These are phyloP conservation scores for Lizonia empirigonia DNA, from an alignment of 2,329 filamentous ascomycete genomes.

Conservation along the genomic window DNA sequence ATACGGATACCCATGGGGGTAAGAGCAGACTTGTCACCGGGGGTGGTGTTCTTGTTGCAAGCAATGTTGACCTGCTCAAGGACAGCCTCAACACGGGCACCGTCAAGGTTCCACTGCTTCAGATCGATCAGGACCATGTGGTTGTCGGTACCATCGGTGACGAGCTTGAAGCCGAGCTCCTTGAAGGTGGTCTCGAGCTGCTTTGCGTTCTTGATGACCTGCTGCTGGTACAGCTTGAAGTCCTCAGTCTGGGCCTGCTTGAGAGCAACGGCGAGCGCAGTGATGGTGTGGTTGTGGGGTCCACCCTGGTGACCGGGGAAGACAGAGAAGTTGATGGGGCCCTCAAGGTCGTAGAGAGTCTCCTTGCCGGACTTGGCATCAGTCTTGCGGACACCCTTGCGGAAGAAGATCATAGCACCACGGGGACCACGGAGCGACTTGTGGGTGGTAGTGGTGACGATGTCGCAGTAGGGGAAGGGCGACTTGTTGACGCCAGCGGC, in stretches of 20 bases:
- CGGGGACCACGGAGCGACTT: constrained; percentile 95
- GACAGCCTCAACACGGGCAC: constrained; percentile 85
- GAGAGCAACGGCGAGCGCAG: constrained; percentile 88
- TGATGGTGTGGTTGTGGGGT: constrained; percentile 99
- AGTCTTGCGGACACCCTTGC: constrained; percentile 83
- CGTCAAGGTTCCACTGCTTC: constrained; percentile 85
- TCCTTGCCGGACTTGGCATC: constrained; percentile 87
- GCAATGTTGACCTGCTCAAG: constrained; percentile 93
- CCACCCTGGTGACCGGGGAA: constrained; percentile 98
- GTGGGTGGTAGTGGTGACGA: constrained; percentile 97
- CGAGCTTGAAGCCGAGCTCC: constrained; percentile 79
- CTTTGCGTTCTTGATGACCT: constrained; percentile 89
- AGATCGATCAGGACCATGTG: constrained; percentile 93
- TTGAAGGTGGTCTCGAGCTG: constrained; percentile 74
- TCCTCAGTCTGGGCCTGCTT: constrained; percentile 90
- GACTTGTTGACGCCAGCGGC: constrained; percentile 89
- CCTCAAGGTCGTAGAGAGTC: constrained; percentile 86
- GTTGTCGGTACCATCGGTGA: constrained; percentile 95
- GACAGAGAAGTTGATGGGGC: constrained; percentile 92
- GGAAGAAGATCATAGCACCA: constrained; percentile 98
- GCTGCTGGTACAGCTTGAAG: constrained; percentile 90
- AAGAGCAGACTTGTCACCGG: constrained; percentile 90
- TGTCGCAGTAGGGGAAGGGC: constrained; percentile 87
- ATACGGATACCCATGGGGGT: constrained; percentile 92
- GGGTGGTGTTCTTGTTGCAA: constrained; percentile 99